Percentiles rank a stretch among this genome's conserved stretches.
phyloP scores from a whole-genome alignment of 202 grass and related monocot genomes.

The Setaria viridis region DNA sequence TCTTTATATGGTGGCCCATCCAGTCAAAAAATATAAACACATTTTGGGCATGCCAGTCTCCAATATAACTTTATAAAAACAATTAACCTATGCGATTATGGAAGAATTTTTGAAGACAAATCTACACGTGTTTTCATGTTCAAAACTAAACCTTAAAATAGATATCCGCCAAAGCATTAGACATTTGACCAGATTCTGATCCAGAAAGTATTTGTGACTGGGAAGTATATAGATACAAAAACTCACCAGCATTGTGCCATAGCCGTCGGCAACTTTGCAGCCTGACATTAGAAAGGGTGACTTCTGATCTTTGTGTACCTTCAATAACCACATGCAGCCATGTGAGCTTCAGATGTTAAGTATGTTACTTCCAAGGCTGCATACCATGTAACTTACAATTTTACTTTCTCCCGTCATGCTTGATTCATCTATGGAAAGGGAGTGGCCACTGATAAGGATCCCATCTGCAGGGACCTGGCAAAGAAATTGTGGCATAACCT shows the following conservation, averaged over 20 bases:
- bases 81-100: not conserved
- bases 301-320: slow-evolving; percentile 88
- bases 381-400: slow-evolving; percentile 65
- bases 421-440: slow-evolving; percentile 93
- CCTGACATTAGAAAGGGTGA: slow-evolving; percentile 95
- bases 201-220: not conserved
- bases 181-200: not conserved
- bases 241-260: slow-evolving; percentile 91
- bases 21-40: not conserved
- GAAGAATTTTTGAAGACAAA: not conserved
- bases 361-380: slow-evolving; percentile 24
- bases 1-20: not conserved
- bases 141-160: not conserved
- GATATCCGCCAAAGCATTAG: not conserved
- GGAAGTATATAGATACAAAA: not conserved
- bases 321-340: slow-evolving; percentile 28
- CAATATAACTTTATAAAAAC: not conserved
- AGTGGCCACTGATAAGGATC: slow-evolving; percentile 82
- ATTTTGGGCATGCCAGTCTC: not conserved
- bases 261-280: slow-evolving; percentile 98
- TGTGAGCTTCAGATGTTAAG: slow-evolving; percentile 33
- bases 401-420: slow-evolving; percentile 99
- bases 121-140: not conserved
- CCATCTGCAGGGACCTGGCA: slow-evolving; percentile 91
- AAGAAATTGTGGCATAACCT: slow-evolving; percentile 41